phyloP scores from a whole-genome alignment of 805 yeast species.

The Starmera pachycereana region DNA sequence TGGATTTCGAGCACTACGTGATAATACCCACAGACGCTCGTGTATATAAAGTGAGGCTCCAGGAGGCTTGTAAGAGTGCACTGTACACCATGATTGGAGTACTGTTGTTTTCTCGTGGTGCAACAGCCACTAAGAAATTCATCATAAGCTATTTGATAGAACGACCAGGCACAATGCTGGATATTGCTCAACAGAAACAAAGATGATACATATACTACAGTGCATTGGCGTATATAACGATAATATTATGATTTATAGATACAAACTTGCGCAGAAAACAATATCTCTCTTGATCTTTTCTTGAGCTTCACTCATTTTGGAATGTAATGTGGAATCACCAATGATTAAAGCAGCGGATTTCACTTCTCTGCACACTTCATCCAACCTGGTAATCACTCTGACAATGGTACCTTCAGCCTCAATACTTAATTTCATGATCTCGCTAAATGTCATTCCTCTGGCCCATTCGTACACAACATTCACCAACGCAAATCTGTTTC shows the following conservation, averaged over 20 bases:
- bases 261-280: slow-evolving; percentile 92
- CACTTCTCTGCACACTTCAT: slow-evolving; percentile 92
- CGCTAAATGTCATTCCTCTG: slow-evolving; percentile 82
- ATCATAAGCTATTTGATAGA: too few species aligned
- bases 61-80: background rate
- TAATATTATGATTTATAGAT: slow-evolving; percentile 33
- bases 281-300: slow-evolving; percentile 94
- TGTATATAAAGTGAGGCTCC: too few species aligned
- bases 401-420: slow-evolving; percentile 97
- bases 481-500: slow-evolving; percentile 80
- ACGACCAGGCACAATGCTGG: too few species aligned
- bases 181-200: too few species aligned
- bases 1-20: too few species aligned
- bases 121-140: too few species aligned
- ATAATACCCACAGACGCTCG: too few species aligned
- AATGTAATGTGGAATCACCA: slow-evolving; percentile 84
- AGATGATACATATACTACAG: too few species aligned
- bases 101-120: too few species aligned
- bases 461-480: slow-evolving; percentile 99
- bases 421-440: slow-evolving; percentile 78
- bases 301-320: slow-evolving; percentile 87
- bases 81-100: background rate
- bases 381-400: slow-evolving; percentile 86
- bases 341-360: slow-evolving; percentile 88
- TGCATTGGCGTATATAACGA: too few species aligned